Evolutionary conservation across 495 filamentous ascomycete genomes (phyloP).

Genomic region (Aspergillus coremiiformis): DNA sequence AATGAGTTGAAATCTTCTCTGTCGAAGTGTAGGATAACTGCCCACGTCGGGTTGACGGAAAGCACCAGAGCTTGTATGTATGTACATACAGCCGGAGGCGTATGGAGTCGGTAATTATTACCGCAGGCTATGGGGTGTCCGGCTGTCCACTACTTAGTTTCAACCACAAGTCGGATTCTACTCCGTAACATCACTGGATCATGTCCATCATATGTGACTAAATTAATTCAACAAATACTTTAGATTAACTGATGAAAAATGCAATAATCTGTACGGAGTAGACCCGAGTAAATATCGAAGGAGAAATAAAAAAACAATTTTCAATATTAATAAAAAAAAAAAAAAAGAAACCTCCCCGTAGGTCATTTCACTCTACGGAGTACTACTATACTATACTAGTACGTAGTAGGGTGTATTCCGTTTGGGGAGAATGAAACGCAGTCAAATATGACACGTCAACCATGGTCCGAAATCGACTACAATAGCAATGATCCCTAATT

Average conservation of each 20-base stretch:
- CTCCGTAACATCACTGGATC: background rate
- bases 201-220: background rate
- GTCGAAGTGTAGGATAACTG: background rate
- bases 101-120: background rate
- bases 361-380: too few relatives aligned
- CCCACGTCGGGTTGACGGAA: background rate
- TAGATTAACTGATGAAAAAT: background rate
- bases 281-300: background rate
- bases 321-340: too few relatives aligned
- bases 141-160: slow-evolving; percentile 3
- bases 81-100: background rate
- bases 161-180: background rate
- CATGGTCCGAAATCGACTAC: slow-evolving; percentile 12
- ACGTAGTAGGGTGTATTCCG: background rate
- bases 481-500: background rate
- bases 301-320: too few relatives aligned
- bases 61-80: background rate
- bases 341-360: background rate
- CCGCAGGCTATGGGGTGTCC: background rate
- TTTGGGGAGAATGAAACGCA: background rate
- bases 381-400: too few relatives aligned
- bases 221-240: background rate
- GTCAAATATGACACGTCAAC: slow-evolving; percentile 15
- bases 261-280: background rate
- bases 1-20: background rate